Evolutionary conservation across 148 eudicot species (phyloP), one percentile per base, ranked within the genome.

Genomic region (Vaccinium myrtillus): DNA sequence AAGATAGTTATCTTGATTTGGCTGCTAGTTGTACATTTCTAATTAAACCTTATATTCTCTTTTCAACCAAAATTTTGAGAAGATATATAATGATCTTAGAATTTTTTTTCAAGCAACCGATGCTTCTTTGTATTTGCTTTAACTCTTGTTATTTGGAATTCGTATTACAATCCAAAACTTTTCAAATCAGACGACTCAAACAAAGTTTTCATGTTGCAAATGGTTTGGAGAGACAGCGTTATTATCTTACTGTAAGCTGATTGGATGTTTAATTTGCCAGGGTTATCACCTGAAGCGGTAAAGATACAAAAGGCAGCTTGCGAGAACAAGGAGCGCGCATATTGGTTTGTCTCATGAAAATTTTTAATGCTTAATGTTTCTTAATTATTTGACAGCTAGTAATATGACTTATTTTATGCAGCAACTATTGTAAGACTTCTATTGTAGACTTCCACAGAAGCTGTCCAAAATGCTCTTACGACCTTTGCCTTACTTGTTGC

Each of bases 371-470:
- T 21, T 1, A 54, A 55, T 30, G 63, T 15, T 54, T 10, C 50
- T 74, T 18, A 7, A 16, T 18, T 15, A 12, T 71, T 51, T 0
- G 3, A 61, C 21, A 27, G 32, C 30, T 51, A 32, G 39, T 77
- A 2, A 46, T 23, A 61, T 78, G 23, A 9, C n/a, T 46, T 58
- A 13, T 83, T 80, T 77, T 50, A 13, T 89, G 90, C 89, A 92
- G 92, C 78, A 80, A 87, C 85, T 65, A 86, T 83, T 91, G 94
- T 81, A 83, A 53, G 71, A 90, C 94, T n/a, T 88, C 87, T 48
- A 87, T 91, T 79, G 84, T 80, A 50, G 92, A 92, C 81, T 86
- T 83, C 50, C 87, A 80, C 30, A 83, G 94, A 88, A 89, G 89
- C 80, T 92, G 94, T 39, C 85, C 92, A 1, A 49, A 75, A 12